Evolutionary conservation across 2,329 filamentous ascomycete species (phyloP), one percentile per base, ranked within the genome.

Genomic region (Onygenales sp.): DNA sequence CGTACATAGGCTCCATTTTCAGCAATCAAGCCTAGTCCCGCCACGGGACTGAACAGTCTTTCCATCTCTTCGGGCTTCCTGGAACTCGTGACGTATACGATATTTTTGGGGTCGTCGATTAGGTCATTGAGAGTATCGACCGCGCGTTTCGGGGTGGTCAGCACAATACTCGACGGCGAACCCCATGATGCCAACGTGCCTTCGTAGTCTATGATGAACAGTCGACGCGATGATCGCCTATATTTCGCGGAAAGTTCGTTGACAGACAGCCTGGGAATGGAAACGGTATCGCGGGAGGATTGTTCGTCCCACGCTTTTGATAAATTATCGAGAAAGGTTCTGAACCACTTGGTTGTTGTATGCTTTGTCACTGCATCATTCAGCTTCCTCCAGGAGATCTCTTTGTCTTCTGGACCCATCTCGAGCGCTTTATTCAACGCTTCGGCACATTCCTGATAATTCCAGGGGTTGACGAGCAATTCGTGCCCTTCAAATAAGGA

Each of bases 1-100:
- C 87, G 88, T 54, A 96, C 75, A 71, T 94, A 97, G 67, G 89
- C 95, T 2, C 92, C 92, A 59, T 95, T 96, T 72, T 97, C 92
- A 0, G 92, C 92, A 59, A 97, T 94, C 4, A 97, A 77, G 2
- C 93, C 93, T 2, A 96, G 75, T 56, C 86, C 86, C 5, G 88
- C 86, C 1, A 96, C 86, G 27, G 86, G 82, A 51, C 85, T 84
- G 77, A 97, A 96, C 1, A 94, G 77, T 4, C 85, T 82, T 60
- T 95, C 89, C 36, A 96, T 83, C 63, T 96, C 90, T 62, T 94
- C 88, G 0, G 90, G 88, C 60, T 85, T 87, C 36, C 89, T 84
- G 7, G 88, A 86, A 52, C 89, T 95, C 89, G 95, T 97, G 59
- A 97, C 84, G 63, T 95, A 97, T 31, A 97, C 86, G 1, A 84